Evolutionary conservation across 1,139 yeast genomes (phyloP).

Genomic region (Pichia inconspicua): DNA sequence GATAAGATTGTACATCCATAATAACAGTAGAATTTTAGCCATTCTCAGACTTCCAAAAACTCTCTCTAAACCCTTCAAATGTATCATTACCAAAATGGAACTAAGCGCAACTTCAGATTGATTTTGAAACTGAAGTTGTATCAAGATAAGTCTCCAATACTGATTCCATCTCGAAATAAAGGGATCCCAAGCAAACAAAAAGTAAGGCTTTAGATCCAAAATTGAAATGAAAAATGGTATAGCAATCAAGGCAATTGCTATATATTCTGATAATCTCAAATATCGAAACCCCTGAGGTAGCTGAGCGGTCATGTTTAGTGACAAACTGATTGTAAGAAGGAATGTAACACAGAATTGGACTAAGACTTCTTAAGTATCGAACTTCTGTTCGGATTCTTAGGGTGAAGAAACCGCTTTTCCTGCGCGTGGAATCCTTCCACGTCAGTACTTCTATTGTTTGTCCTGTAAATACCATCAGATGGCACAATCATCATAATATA

Average conservation of each 20-base stretch:
- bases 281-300: constrained; percentile 45
- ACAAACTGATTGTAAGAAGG: no score
- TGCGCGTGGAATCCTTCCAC: no score
- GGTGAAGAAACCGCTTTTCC: no score
- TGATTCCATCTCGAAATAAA: constrained; percentile 54
- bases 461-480: no score
- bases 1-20: constrained; percentile 28
- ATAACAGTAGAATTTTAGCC: constrained; percentile 32
- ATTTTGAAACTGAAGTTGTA: constrained; percentile 51
- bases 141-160: constrained; percentile 56
- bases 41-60: constrained; percentile 56
- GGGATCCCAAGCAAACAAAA: constrained; percentile 50
- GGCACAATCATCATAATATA: no score
- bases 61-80: constrained; percentile 54
- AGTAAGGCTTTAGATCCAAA: constrained; percentile 47
- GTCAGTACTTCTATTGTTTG: no score
- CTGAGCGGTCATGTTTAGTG: background rate
- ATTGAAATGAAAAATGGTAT: constrained; percentile 49
- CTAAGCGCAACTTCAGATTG: constrained; percentile 59
- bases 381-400: no score
- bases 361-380: no score
- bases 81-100: constrained; percentile 45
- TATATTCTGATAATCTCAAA: constrained; percentile 43
- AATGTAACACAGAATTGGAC: no score
- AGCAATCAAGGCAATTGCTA: constrained; percentile 37